Evolutionary conservation across 805 yeast species (phyloP), one percentile per base, ranked within the genome.

Genomic region (Schwanniomyces yamadae): DNA sequence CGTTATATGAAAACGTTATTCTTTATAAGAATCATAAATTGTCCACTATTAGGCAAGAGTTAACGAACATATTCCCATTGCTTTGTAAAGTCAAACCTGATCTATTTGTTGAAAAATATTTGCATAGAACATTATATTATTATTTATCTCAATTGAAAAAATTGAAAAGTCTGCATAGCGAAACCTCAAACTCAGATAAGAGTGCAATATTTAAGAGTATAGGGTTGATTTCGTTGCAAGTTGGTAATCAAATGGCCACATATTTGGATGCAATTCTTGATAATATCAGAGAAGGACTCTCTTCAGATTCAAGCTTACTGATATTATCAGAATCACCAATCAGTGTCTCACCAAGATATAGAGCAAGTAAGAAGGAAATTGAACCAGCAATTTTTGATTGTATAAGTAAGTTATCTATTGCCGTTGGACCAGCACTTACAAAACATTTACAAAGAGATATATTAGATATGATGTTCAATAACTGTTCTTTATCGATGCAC

Each of bases 401-500:
- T 55, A 73, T 91, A 28, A 87, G 95, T 0, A 84, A 87, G 60
- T 63, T 93, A 23, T 90, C 96, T 0, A 73, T 75, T 17, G 91
- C 98, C 0, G 87, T 91, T 11, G 97, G 97, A 0, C 95, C 96
- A 9, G 95, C 96, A 0, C 67, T 91, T 37, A 86, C 96, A 0
- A 93, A 91, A 53, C 89, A 87, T 55, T 64, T 93, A 37, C 90
- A 88, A 45, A 75, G 82, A 42, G 95, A 87, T 50, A 73, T 91
- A 15, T 63, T 91, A 34, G 90, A 84, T 46, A 71, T 85, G 61
- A 75, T 91, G 63, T 72, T 91, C 48, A 61, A 66, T 23, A 75
- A 82, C 31, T 88, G 96, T 42, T 85, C 96, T 0, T 71, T 91
- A 35, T 83, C 88, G n/a, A 82, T 79, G 45, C 82, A 84, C 43